These are phyloP conservation scores for Zymoseptoria ardabiliae DNA, from an alignment of 2,329 filamentous ascomycete genomes.

Conservation along the genomic window DNA sequence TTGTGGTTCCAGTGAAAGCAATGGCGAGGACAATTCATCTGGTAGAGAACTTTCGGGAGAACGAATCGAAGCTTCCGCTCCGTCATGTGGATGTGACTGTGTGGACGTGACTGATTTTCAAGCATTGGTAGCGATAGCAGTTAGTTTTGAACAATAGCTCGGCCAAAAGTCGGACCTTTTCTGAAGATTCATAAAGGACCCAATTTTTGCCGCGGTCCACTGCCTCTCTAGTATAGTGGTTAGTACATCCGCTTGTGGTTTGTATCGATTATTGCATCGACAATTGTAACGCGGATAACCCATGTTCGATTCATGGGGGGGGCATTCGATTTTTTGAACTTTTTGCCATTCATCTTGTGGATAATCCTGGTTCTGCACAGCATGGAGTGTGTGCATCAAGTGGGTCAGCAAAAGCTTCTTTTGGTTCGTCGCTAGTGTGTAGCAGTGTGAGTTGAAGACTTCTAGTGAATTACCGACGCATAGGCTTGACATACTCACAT, in stretches of 20 bases:
- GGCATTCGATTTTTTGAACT: conserved; percentile 1
- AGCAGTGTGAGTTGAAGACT: background rate
- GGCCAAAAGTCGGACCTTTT: background rate
- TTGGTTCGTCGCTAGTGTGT: background rate
- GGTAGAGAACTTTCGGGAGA: no score
- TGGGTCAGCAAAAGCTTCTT: background rate
- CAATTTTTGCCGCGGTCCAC: background rate
- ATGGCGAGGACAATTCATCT: no score
- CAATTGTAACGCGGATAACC: conserved; percentile 4
- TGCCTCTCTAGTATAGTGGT: conserved; percentile 8
- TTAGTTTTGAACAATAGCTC: background rate
- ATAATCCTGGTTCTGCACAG: background rate
- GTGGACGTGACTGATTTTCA: background rate
- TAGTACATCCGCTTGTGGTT: conserved; percentile 8
- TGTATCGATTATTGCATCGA: background rate
- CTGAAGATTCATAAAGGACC: background rate
- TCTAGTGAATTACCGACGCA: background rate
- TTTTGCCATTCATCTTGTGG: background rate
- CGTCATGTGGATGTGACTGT: no score
- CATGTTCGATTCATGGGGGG: conserved; percentile 9
- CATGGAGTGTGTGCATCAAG: background rate
- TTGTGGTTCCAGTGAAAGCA: no score
- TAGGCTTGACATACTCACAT: background rate
- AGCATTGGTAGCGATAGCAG: background rate
- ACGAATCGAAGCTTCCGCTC: no score